Conservation (phyloP, 2,329 filamentous ascomycete genomes). For the Colletotrichum shisoi region DNA sequence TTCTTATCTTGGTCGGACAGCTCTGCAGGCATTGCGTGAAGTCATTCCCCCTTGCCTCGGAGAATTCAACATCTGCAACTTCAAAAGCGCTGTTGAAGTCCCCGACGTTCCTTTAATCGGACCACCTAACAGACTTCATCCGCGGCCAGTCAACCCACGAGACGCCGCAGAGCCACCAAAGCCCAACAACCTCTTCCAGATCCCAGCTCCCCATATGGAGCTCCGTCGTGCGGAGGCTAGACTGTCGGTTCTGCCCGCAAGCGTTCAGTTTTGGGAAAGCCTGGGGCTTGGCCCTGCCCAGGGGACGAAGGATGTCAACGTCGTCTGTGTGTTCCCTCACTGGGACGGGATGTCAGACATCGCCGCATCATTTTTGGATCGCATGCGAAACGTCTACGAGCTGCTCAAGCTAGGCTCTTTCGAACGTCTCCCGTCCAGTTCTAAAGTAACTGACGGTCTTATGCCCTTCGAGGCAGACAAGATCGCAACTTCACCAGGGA, state of each 20-base stretch:
- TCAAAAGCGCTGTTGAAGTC: slow-evolving; percentile 35
- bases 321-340: slow-evolving; percentile 74
- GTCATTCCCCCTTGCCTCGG: slow-evolving; percentile 57
- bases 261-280: slow-evolving; percentile 82
- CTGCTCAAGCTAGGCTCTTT: slow-evolving; percentile 75
- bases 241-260: slow-evolving; percentile 77
- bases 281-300: slow-evolving; percentile 76
- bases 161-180: slow-evolving; percentile 58
- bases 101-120: slow-evolving; percentile 54
- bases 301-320: slow-evolving; percentile 74
- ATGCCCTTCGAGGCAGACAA: slow-evolving; percentile 60
- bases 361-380: slow-evolving; percentile 70
- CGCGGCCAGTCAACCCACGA: slow-evolving; percentile 55
- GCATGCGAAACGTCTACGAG: slow-evolving; percentile 76
- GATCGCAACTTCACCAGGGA: slow-evolving; percentile 41
- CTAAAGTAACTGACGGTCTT: slow-evolving; percentile 58
- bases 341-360: slow-evolving; percentile 69
- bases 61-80: slow-evolving; percentile 41
- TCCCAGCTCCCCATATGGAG: slow-evolving; percentile 75
- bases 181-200: slow-evolving; percentile 64
- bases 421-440: slow-evolving; percentile 55
- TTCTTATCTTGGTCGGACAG: slow-evolving; percentile 55
- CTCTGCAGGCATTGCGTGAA: slow-evolving; percentile 58
- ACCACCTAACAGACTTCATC: slow-evolving; percentile 61
- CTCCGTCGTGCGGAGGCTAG: slow-evolving; percentile 73